Percentiles rank a stretch among this genome's conserved stretches.
These are phyloP conservation scores for Actinomortierella wolfii DNA, from an alignment of 371 early-diverging fungal genomes.

Conservation along the genomic window DNA sequence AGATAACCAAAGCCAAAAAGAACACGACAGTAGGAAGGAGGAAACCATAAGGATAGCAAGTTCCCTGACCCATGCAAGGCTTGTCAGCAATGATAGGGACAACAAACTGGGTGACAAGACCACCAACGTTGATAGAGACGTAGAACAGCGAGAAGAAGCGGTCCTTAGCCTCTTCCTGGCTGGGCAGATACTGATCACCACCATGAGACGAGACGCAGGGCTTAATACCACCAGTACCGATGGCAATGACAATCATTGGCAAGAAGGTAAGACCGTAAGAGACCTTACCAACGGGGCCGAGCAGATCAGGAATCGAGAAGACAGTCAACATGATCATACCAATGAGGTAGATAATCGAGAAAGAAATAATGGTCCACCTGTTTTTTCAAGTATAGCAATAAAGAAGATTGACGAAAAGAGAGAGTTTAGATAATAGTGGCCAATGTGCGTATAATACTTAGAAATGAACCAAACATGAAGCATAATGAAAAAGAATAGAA, in stretches of 20 bases:
- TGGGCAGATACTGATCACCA: constrained; percentile 38
- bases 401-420: too few species aligned
- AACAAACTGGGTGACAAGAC: constrained; percentile 19
- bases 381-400: constrained; percentile 6
- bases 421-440: too few species aligned
- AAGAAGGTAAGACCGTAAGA: constrained; percentile 24
- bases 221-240: constrained; percentile 72
- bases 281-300: constrained; percentile 22
- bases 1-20: constrained; percentile 47
- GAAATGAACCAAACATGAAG: too few species aligned
- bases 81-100: constrained; percentile 23
- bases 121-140: constrained; percentile 41
- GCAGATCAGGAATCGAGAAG: constrained; percentile 31
- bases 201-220: constrained; percentile 61
- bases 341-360: constrained; percentile 59
- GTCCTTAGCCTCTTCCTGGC: constrained; percentile 31
- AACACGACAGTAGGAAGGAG: constrained; percentile 45
- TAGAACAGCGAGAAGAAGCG: constrained; percentile 57
- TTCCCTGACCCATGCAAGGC: constrained; percentile 15
- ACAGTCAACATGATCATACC: constrained; percentile 49
- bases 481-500: too few species aligned
- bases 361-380: constrained; percentile 61
- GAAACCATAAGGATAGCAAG: constrained; percentile 19
- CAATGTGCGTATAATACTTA: too few species aligned
- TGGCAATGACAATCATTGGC: constrained; percentile 50